A percentile compares a stretch with the other conserved stretches of the same genome.
These are phyloP conservation scores for Phytophthora sojae DNA, from an alignment of 352 stramenopile genomes.

Conservation along the genomic window DNA sequence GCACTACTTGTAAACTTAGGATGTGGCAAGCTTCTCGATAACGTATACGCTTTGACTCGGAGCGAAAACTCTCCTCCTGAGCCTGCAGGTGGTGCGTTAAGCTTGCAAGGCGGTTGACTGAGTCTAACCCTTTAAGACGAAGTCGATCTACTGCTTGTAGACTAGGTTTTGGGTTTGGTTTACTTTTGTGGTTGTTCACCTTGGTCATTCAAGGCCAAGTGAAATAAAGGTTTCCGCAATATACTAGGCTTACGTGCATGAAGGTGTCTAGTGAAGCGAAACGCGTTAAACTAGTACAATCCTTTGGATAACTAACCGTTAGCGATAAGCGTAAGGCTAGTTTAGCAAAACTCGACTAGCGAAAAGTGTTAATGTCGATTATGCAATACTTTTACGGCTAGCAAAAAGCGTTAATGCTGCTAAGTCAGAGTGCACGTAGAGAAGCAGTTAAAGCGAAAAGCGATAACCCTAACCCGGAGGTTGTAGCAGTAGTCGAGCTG, in stretches of 20 bases:
- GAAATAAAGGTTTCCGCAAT: neutral
- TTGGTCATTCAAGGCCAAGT: slow-evolving; percentile 1
- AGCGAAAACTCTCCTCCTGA: neutral
- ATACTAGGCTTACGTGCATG: too few relatives aligned
- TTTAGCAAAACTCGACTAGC: neutral
- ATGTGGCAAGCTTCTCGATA: neutral
- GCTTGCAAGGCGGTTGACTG: neutral
- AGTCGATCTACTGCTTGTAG: slow-evolving; percentile 3
- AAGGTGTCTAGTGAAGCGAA: too few relatives aligned
- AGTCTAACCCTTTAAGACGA: neutral
- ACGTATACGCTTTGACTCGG: neutral
- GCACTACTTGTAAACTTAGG: neutral
- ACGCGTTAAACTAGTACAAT: neutral
- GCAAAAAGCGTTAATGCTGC: slow-evolving; percentile 1
- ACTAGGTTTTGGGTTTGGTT: neutral
- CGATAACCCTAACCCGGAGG: neutral
- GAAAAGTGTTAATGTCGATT: slow-evolving; percentile 1
- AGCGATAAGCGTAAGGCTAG: neutral
- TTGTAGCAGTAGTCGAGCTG: neutral
- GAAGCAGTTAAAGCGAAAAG: neutral
- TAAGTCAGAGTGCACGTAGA: slow-evolving; percentile 1
- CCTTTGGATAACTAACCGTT: neutral
- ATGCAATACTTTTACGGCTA: neutral
- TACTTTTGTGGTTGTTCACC: neutral
- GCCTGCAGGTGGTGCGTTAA: neutral